Percentiles rank a stretch among this genome's conserved stretches.
Evolutionary conservation across 2,329 filamentous ascomycete species (phyloP).

Genomic region (Alternaria metachromatica): DNA sequence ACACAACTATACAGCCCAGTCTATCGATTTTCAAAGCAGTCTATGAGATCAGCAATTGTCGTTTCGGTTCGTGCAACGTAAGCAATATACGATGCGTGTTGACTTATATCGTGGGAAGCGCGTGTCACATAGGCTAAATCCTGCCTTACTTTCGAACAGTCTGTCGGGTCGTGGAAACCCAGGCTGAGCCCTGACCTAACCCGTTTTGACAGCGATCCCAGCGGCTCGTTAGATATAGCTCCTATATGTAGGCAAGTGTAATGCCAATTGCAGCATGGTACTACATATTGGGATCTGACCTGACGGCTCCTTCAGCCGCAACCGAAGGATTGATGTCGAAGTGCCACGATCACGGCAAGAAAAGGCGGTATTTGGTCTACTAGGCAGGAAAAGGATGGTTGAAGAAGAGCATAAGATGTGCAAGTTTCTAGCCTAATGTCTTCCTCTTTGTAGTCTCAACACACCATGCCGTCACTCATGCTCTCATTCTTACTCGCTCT

Average conservation of each 20-base stretch:
- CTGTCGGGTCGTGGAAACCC: background rate
- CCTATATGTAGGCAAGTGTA: background rate
- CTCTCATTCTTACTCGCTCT: background rate
- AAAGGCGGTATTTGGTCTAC: background rate
- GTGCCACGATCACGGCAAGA: background rate
- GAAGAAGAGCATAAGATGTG: background rate
- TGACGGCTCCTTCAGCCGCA: background rate
- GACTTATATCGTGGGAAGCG: background rate
- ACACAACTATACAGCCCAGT: background rate
- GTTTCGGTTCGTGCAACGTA: background rate
- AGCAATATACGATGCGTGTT: background rate
- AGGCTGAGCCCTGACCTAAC: background rate
- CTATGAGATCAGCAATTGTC: background rate
- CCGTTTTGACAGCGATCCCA: background rate
- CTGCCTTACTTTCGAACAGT: background rate
- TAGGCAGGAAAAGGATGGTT: background rate
- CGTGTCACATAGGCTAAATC: slow-evolving; percentile 1
- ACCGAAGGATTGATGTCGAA: background rate
- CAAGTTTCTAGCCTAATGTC: background rate
- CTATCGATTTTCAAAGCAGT: background rate
- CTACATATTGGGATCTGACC: background rate
- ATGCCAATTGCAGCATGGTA: background rate
- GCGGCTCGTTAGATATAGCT: background rate
- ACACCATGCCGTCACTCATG: background rate
- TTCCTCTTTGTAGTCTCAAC: background rate